These are phyloP conservation scores for Aureobasidium sp. DNA, from an alignment of 2,329 filamentous ascomycete species.

Conservation along the genomic window DNA sequence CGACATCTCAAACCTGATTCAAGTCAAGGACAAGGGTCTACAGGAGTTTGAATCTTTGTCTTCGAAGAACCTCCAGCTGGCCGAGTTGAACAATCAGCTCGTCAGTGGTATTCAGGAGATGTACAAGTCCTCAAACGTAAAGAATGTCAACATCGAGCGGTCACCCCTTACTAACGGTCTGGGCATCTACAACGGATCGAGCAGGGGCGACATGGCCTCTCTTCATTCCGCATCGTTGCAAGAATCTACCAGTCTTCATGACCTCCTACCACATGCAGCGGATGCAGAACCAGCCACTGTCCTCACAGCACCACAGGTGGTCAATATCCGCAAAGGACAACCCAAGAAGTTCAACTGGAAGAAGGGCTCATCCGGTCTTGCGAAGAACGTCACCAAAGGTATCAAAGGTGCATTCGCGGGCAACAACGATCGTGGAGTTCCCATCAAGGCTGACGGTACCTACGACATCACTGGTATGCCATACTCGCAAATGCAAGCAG, in stretches of 20 bases:
- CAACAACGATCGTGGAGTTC: constrained; percentile 20
- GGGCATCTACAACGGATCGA: constrained; percentile 53
- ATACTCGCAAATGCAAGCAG: constrained; percentile 25
- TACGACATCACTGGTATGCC: constrained; percentile 28
- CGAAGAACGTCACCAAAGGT: constrained; percentile 89
- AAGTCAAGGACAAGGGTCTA: constrained; percentile 85
- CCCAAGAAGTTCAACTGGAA: constrained; percentile 99
- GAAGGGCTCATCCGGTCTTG: constrained; percentile 87
- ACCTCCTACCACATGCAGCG: constrained; percentile 41
- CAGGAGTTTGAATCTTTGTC: constrained; percentile 94
- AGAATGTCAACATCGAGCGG: constrained; percentile 28
- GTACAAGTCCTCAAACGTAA: constrained; percentile 64
- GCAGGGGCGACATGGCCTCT: constrained; percentile 34
- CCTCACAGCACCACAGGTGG: constrained; percentile 75
- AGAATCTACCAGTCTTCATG: constrained; percentile 14
- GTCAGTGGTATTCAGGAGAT: constrained; percentile 90
- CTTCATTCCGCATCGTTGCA: constrained; percentile 13
- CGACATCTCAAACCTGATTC: constrained; percentile 73
- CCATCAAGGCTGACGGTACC: constrained; percentile 20
- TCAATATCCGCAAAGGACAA: constrained; percentile 90
- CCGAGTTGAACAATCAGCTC: constrained; percentile 91
- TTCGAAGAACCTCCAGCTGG: constrained; percentile 87
- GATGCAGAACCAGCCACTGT: constrained; percentile 57
- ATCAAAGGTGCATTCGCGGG: constrained; percentile 81
- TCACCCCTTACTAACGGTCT: constrained; percentile 46